These are phyloP conservation scores for Sherardia arvensis DNA, from an alignment of 257 asterid genomes.

Conservation along the genomic window DNA sequence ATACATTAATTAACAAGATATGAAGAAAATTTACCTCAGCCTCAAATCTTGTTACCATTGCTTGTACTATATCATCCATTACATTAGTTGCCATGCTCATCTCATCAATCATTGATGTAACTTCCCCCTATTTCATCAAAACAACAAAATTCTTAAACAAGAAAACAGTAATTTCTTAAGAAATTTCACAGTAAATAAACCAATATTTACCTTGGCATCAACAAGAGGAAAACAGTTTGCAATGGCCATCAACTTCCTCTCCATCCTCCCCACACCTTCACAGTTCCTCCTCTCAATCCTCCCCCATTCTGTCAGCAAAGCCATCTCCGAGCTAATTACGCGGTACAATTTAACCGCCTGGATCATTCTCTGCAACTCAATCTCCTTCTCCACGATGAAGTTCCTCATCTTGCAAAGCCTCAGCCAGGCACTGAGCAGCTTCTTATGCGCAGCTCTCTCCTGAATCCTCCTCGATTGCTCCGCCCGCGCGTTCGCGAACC, in stretches of 20 bases:
- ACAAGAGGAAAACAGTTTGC: slow-evolving; percentile 51
- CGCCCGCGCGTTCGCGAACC: slow-evolving; percentile 67
- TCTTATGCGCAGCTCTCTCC: slow-evolving; percentile 46
- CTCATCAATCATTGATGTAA: slow-evolving; percentile 31
- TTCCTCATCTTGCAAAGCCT: slow-evolving; percentile 32
- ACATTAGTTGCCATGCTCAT: slow-evolving; percentile 28
- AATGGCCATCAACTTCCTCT: slow-evolving; percentile 54
- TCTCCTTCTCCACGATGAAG: slow-evolving; percentile 27
- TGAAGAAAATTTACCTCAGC: slow-evolving; percentile 26
- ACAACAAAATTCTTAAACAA: not conserved
- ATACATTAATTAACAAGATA: not conserved
- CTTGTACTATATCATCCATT: slow-evolving; percentile 34
- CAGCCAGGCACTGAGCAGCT: slow-evolving; percentile 41
- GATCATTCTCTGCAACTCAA: slow-evolving; percentile 29
- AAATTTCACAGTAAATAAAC: no score
- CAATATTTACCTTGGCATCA: no score
- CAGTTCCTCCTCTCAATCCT: slow-evolving; percentile 39
- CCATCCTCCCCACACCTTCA: slow-evolving; percentile 57
- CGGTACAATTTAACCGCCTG: slow-evolving; percentile 30
- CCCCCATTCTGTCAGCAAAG: slow-evolving; percentile 53
- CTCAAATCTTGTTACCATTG: slow-evolving; percentile 28
- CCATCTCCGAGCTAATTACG: slow-evolving; percentile 33
- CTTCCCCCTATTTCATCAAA: slow-evolving; percentile 25
- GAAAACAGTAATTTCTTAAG: no score
- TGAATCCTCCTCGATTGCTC: slow-evolving; percentile 37